Conservation (phyloP, 2,329 filamentous ascomycete genomes). For the Exophiala lecanii-corni region DNA sequence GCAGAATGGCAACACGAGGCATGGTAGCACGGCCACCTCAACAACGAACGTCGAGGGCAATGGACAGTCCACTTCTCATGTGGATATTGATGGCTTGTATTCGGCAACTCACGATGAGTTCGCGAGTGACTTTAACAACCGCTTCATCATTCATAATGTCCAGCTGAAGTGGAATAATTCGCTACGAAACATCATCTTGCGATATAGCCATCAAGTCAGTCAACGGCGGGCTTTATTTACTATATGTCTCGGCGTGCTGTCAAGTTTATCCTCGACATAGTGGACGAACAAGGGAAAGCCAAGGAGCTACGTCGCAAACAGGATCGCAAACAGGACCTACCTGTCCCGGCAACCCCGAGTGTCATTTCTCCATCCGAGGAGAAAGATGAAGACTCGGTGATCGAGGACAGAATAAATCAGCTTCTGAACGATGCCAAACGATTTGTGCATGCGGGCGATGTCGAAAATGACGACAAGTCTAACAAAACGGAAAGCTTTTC, state of each 20-base stretch:
- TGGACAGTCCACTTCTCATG: conserved; percentile 49
- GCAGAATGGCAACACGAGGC: conserved; percentile 16
- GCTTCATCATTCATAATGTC: conserved; percentile 96
- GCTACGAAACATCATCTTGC: conserved; percentile 88
- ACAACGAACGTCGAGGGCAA: conserved; percentile 36
- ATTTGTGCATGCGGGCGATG: conserved; percentile 69
- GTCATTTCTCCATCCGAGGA: conserved; percentile 36
- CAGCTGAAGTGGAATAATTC: conserved; percentile 99
- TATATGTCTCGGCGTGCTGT: conserved; percentile 93
- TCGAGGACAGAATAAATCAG: conserved; percentile 81
- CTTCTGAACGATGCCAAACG: conserved; percentile 78
- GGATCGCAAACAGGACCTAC: conserved; percentile 10
- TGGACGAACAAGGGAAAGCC: conserved; percentile 83
- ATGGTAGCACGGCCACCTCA: conserved; percentile 27
- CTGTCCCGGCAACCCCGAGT: conserved; percentile 14
- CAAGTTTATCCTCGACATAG: conserved; percentile 96
- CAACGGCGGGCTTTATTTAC: conserved; percentile 96
- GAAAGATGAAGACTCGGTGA: conserved; percentile 59
- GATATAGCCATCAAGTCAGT: conserved; percentile 95
- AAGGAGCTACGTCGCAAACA: conserved; percentile 42
- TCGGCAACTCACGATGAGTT: conserved; percentile 72
- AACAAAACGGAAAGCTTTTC: conserved; percentile 27
- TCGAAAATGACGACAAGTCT: conserved; percentile 31
- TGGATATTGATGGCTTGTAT: conserved; percentile 54
- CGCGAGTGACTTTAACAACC: conserved; percentile 92